Percentiles rank a stretch among this genome's conserved stretches.
Evolutionary conservation across 1,284 basidiomycete species (phyloP).

Genomic region (Ceratobasidium theobromae): DNA sequence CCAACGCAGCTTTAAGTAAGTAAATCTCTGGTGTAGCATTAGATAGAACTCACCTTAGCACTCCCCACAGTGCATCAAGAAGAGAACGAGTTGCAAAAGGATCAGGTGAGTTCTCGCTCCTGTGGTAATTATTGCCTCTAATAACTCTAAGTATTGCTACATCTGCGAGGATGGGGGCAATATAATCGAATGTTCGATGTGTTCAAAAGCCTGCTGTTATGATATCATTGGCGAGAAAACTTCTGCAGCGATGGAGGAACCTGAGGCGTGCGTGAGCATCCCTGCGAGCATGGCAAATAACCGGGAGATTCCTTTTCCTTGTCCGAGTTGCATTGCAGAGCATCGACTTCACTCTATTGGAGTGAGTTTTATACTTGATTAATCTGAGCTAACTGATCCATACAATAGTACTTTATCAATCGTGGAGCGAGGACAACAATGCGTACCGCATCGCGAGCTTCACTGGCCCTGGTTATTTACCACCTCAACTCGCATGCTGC

Average conservation of each 20-base stretch:
- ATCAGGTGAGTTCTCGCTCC: not conserved
- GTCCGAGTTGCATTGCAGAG: not conserved
- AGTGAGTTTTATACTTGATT: not conserved
- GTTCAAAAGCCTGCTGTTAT: constrained; percentile 1
- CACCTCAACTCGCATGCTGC: not conserved
- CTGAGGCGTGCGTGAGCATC: not conserved
- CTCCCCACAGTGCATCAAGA: no score
- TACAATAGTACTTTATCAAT: constrained; percentile 13
- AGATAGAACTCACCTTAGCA: no score
- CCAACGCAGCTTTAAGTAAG: no score
- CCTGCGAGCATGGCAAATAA: constrained; percentile 6
- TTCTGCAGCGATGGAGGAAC: not conserved
- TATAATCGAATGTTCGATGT: not conserved
- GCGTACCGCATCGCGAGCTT: not conserved
- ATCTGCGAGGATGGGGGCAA: constrained; percentile 15
- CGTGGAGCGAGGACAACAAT: not conserved
- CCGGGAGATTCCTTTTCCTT: not conserved
- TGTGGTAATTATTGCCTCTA: not conserved
- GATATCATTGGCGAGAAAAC: not conserved
- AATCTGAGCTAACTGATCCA: not conserved
- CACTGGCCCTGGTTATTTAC: not conserved
- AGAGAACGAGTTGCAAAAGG: not conserved
- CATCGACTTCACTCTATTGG: not conserved
- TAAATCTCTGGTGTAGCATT: no score
- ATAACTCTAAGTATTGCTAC: constrained; percentile 1